Conservation (phyloP, 306 rosid genomes). For the Mucuna pruriens region DNA sequence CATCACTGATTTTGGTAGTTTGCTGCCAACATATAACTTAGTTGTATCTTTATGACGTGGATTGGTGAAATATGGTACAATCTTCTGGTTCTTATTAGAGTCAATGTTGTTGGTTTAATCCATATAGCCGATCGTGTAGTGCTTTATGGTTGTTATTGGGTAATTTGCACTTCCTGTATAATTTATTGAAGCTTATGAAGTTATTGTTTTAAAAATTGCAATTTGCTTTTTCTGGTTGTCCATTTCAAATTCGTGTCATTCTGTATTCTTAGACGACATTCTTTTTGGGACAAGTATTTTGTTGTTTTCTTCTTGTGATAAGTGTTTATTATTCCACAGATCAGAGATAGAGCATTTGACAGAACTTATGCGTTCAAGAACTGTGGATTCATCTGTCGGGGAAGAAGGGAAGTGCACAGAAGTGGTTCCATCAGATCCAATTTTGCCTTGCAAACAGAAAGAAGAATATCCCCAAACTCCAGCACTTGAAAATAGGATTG, state of each 20-base stretch:
- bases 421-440: constrained; percentile 45
- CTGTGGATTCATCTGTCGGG: constrained; percentile 52
- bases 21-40: not conserved
- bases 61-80: not conserved
- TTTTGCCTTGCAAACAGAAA: constrained; percentile 43
- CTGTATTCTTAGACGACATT: not conserved
- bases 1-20: constrained; percentile 25
- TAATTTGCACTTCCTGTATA: not conserved
- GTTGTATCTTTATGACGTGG: not conserved
- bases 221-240: constrained; percentile 5
- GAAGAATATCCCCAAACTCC: constrained; percentile 50
- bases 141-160: constrained; percentile 20
- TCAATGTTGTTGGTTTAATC: not conserved
- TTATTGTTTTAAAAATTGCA: constrained; percentile 2
- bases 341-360: constrained; percentile 84
- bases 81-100: not conserved
- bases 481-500: constrained; percentile 50
- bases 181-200: constrained; percentile 17
- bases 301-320: constrained; percentile 33
- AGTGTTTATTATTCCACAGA: constrained; percentile 52
- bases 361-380: constrained; percentile 75
- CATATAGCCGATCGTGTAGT: constrained; percentile 1
- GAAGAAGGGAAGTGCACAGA: constrained; percentile 53
- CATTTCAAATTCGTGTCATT: not conserved
- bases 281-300: not conserved